These are phyloP conservation scores for Nemania sp. DNA, from an alignment of 2,329 filamentous ascomycete genomes.

Conservation along the genomic window DNA sequence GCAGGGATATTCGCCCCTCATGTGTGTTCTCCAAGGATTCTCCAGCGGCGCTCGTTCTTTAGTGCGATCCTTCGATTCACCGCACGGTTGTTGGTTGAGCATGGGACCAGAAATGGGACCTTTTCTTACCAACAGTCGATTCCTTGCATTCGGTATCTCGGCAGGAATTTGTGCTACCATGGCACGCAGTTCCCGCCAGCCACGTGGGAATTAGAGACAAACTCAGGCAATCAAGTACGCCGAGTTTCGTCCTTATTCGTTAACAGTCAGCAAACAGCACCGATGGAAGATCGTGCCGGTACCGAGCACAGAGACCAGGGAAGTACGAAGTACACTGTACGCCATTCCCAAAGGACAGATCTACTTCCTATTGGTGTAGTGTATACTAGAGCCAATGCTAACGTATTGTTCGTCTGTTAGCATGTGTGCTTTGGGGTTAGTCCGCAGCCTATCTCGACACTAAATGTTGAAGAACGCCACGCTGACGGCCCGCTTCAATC, in stretches of 20 bases:
- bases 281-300: not conserved
- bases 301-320: not conserved
- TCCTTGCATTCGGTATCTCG: not conserved
- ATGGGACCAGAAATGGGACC: too few relatives aligned
- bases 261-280: not conserved
- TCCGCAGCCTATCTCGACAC: not conserved
- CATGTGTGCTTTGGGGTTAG: not conserved
- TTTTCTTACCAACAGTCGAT: not conserved
- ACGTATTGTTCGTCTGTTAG: not conserved
- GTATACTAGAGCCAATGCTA: not conserved
- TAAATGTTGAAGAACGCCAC: not conserved
- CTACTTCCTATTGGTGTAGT: not conserved
- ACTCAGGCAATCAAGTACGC: not conserved
- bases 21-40: slow-evolving; percentile 4
- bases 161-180: not conserved
- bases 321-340: not conserved
- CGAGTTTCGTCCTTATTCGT: too few relatives aligned
- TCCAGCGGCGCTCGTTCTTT: not conserved
- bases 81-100: not conserved
- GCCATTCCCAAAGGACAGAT: too few relatives aligned
- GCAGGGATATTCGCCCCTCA: not conserved
- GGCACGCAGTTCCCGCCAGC: not conserved
- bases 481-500: slow-evolving; percentile 4
- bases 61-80: not conserved
- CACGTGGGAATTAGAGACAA: slow-evolving; percentile 9